Evolutionary conservation across 73 alveolate genomes (phyloP), one percentile per base, ranked within the genome.

Genomic region (Blepharisma japonicum): DNA sequence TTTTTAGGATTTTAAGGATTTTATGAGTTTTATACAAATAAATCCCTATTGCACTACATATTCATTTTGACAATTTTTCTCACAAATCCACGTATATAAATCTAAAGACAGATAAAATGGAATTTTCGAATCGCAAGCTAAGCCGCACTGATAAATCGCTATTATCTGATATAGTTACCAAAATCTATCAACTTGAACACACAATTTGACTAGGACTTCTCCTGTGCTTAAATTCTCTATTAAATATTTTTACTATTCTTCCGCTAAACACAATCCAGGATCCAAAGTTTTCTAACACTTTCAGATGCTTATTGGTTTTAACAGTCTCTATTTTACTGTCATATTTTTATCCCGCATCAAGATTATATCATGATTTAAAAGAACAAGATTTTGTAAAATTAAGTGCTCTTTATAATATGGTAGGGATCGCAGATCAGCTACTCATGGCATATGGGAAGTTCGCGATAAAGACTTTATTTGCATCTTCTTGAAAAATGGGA

Each of bases 341-440:
- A 18, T 61, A 61, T 39, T 14, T 25, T 8, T 14, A 14, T 14
- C 47, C 74, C 2, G 46, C 23, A 25, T 61, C 74, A 18, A 14
- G 74, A 2, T 4, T 61, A 9, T 61, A 61, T 25, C 74, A 61
- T 25, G 74, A 61, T 25, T 25, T 61, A 9, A 61, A 61, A 61
- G 74, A 61, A 61, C 74, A 61, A 25, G 74, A 61, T 39, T 61
- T 61, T 61, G n/a, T 61, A 9, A 61, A 61, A 25, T 2, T 61
- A 3, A 61, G 23, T 39, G 14, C 23, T 25, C 47, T 61, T 20
- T 61, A 61, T 39, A 61, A 61, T 25, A 25, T 61, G 38, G 47
- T 61, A 14, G 74, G 74, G 2, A 25, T 61, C 23, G 38, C 74
- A 61, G 74, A 61, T 5, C 74, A 61, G 23, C 47, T 61, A 18